These are phyloP conservation scores for Pythium sp. DNA, from an alignment of 352 stramenopile species.

Conservation along the genomic window DNA sequence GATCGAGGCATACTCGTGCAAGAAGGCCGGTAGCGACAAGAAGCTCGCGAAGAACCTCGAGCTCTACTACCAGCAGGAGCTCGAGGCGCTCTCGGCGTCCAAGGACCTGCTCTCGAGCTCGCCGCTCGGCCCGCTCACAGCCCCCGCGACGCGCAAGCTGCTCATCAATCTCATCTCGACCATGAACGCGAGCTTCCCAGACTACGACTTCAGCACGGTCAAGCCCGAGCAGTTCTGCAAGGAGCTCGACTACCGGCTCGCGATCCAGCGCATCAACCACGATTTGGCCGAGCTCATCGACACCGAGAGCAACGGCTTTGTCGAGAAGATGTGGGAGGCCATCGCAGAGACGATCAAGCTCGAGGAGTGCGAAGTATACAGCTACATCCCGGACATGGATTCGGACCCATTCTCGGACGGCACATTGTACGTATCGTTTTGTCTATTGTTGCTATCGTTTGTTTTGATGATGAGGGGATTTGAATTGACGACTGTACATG, in stretches of 20 bases:
- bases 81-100: slow-evolving; percentile 38
- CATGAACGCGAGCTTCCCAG: slow-evolving; percentile 93
- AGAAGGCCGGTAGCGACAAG: slow-evolving; percentile 91
- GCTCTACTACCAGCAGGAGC: slow-evolving; percentile 82
- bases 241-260: slow-evolving; percentile 81
- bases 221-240: slow-evolving; percentile 90
- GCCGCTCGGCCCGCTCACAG: slow-evolving; percentile 75
- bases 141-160: slow-evolving; percentile 81
- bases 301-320: slow-evolving; percentile 97
- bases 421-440: slow-evolving; percentile 52
- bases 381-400: slow-evolving; percentile 93
- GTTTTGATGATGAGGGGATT: not conserved
- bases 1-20: slow-evolving; percentile 92
- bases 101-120: slow-evolving; percentile 63
- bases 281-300: slow-evolving; percentile 91
- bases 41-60: slow-evolving; percentile 89
- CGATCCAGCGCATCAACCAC: slow-evolving; percentile 87
- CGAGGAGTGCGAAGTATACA: slow-evolving; percentile 91
- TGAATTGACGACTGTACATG: not conserved
- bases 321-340: slow-evolving; percentile 97
- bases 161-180: slow-evolving; percentile 93
- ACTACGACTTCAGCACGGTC: slow-evolving; percentile 91
- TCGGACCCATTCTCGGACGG: slow-evolving; percentile 91
- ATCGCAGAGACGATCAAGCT: slow-evolving; percentile 84
- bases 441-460: too few relatives aligned